Evolutionary conservation across 2,329 filamentous ascomycete species (phyloP).

Genomic region (Byssochlamys sp.): DNA sequence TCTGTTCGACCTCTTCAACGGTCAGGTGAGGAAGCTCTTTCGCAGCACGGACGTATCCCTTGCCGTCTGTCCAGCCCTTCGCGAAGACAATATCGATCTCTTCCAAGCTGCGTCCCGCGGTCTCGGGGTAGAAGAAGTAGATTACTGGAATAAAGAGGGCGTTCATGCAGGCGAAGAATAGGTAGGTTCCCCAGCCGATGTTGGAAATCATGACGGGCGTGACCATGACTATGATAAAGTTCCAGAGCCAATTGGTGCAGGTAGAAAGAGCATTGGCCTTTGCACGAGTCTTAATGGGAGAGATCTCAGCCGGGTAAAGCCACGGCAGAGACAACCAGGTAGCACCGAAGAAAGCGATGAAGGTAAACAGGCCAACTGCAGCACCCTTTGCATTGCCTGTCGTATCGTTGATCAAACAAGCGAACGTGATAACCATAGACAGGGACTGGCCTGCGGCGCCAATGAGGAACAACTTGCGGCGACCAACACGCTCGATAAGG

Average conservation of each 20-base stretch:
- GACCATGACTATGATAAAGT: conserved; percentile 33
- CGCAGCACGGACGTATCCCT: conserved; percentile 13
- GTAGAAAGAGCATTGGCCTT: conserved; percentile 44
- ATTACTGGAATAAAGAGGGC: conserved; percentile 16
- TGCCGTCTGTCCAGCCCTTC: conserved; percentile 9
- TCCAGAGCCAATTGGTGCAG: conserved; percentile 43
- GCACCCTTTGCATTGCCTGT: conserved; percentile 12
- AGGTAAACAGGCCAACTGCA: conserved; percentile 46
- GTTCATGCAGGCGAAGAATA: conserved; percentile 22
- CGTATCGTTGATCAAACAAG: conserved; percentile 12
- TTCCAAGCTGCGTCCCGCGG: conserved; percentile 19
- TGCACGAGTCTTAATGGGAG: conserved; percentile 43
- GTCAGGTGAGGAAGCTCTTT: conserved; percentile 12
- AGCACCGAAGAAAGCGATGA: conserved; percentile 56
- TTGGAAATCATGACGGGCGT: conserved; percentile 21
- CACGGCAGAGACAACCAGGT: conserved; percentile 54
- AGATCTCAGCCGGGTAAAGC: conserved; percentile 40
- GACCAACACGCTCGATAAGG: conserved; percentile 37
- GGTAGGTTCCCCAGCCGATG: conserved; percentile 22
- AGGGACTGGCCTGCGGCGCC: conserved; percentile 19
- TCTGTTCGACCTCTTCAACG: conserved; percentile 10
- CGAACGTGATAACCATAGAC: conserved; percentile 15
- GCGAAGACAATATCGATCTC: conserved; percentile 23
- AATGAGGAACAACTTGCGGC: conserved; percentile 18
- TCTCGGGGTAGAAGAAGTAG: conserved; percentile 26